Base-by-base conservation (phyloP, 2,329 filamentous ascomycete genomes). In the Teratosphaeria epicoccoides region DNA sequence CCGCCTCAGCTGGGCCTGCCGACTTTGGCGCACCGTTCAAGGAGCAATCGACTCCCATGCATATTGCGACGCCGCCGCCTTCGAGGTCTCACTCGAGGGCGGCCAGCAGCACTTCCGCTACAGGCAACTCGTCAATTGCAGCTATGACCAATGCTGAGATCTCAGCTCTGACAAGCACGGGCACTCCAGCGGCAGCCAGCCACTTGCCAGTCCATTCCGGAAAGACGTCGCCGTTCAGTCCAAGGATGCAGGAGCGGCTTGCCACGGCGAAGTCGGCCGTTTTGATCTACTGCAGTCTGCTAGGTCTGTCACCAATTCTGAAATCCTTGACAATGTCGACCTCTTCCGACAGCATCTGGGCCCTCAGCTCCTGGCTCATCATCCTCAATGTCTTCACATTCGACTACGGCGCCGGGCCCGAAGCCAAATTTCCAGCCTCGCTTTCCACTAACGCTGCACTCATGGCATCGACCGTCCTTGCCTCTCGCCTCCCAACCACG, bases 311-410 rank as follows among this genome's bases (percentile, higher is more conserved):
- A 43, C 93, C 93, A 0, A 97, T 98, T 57, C 81, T 98, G 55
- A 96, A 96, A 69, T 96, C 90, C 1, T 79, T 98, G n/a, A 98
- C 93, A 0, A 81, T 80, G 48, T 96, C 90, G 4, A 97, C 91
- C 4, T 91, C 88, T 6, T 86, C 82, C 51, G 93, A 98, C 75
- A 93, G 86, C 43, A 98, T 98, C 66, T 98, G 93, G 93, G 88
- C 93, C 52, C 86, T 98, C 75, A 93, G 88, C 48, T 90, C 88
- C 64, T 93, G 89, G 83, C 78, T 98, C 44, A 81, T 98, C 56
- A 81, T 87, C 62, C 91, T 96, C 71, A 98, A 98, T 68, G 88
- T 97, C 55, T 94, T 95, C 70, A 96, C 94, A 68, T 97, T 96
- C 65, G 93, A 98, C 75, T 98, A 98, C 69, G 87, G 88, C 10